Evolutionary conservation across 1,284 basidiomycete species (phyloP).

Genomic region (Leucoagaricus sp.): DNA sequence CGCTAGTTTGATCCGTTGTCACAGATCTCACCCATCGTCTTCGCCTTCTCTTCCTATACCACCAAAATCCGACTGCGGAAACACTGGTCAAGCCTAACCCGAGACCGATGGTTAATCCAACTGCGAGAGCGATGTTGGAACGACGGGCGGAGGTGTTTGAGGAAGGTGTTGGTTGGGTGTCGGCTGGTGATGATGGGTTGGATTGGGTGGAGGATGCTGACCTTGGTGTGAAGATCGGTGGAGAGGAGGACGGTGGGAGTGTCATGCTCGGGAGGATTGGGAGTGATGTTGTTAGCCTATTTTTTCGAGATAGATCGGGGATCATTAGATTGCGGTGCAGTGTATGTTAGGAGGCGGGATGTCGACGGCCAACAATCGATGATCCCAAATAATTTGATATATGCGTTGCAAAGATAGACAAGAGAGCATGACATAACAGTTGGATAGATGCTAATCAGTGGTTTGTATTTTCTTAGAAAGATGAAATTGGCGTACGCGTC

Average conservation of each 20-base stretch:
- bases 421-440: background rate
- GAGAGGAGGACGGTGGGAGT: conserved; percentile 32
- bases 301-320: background rate
- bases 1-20: background rate
- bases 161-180: conserved; percentile 18
- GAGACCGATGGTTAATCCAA: conserved; percentile 42
- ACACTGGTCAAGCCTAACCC: conserved; percentile 37
- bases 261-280: conserved; percentile 43
- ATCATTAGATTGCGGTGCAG: background rate
- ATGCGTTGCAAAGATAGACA: background rate
- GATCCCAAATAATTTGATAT: conserved; percentile 25
- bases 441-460: background rate
- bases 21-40: background rate
- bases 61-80: background rate
- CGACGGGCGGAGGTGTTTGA: conserved; percentile 15
- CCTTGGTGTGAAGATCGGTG: conserved; percentile 17
- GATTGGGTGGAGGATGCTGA: conserved; percentile 24
- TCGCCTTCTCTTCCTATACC: background rate
- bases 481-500: conserved; percentile 35
- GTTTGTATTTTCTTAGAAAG: conserved; percentile 23
- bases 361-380: background rate
- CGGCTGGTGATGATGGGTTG: conserved; percentile 25
- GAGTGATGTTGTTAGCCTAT: conserved; percentile 7
- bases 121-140: conserved; percentile 33
- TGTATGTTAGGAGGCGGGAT: background rate